Evolutionary conservation across 1,139 yeast species (phyloP).

Genomic region (Geotrichum bryndzae): DNA sequence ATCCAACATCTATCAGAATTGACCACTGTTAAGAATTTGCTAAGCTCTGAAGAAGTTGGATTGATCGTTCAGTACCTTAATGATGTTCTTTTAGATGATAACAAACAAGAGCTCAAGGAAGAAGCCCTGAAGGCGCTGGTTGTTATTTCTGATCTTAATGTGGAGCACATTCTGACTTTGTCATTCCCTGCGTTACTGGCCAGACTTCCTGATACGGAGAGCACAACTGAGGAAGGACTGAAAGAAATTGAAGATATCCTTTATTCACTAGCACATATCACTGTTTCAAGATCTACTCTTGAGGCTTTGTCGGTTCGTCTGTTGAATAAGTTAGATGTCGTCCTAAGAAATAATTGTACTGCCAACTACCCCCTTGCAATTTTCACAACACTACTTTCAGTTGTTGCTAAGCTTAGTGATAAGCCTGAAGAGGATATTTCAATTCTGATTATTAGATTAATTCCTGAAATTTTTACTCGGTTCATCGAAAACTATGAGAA

Average conservation of each 20-base stretch:
- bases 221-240: conserved; percentile 21
- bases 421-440: conserved; percentile 17
- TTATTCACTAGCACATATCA: conserved; percentile 31
- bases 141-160: conserved; percentile 41
- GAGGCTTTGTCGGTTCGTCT: conserved; percentile 35
- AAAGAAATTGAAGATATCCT: conserved; percentile 22
- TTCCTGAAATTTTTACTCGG: conserved; percentile 18
- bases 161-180: conserved; percentile 48
- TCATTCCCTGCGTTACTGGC: conserved; percentile 57
- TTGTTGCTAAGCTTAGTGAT: conserved; percentile 21
- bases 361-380: conserved; percentile 24
- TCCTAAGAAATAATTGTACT: conserved; percentile 14
- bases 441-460: conserved; percentile 8
- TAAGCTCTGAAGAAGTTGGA: conserved; percentile 51
- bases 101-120: conserved; percentile 30
- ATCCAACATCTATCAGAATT: conserved; percentile 58
- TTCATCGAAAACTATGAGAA: conserved; percentile 10
- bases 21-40: conserved; percentile 43
- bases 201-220: conserved; percentile 42
- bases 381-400: conserved; percentile 23
- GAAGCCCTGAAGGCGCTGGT: conserved; percentile 50
- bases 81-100: conserved; percentile 50
- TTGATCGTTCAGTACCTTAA: conserved; percentile 62
- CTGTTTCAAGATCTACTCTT: conserved; percentile 31
- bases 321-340: conserved; percentile 28